These are phyloP conservation scores for Yarrowia sp. DNA, from an alignment of 805 yeast genomes.

Conservation along the genomic window DNA sequence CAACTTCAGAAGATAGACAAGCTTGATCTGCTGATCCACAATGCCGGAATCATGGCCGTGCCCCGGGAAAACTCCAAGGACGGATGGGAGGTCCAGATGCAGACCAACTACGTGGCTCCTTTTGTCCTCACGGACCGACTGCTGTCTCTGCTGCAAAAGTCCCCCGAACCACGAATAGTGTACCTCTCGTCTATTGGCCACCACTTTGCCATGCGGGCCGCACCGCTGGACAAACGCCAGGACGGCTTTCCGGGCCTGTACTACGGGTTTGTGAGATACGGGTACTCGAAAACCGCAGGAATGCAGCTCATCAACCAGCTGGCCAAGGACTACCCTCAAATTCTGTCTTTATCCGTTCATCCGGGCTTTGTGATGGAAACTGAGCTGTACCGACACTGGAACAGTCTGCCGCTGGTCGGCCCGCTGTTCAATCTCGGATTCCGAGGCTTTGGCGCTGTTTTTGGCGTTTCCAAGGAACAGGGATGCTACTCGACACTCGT, in stretches of 20 bases:
- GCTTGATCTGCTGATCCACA: slow-evolving; percentile 70
- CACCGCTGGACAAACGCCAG: slow-evolving; percentile 58
- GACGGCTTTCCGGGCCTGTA: slow-evolving; percentile 68
- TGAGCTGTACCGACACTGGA: slow-evolving; percentile 76
- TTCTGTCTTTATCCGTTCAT: slow-evolving; percentile 70
- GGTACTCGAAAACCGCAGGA: slow-evolving; percentile 76
- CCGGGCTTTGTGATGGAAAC: slow-evolving; percentile 91
- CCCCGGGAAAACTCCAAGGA: slow-evolving; percentile 70
- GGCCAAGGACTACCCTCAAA: slow-evolving; percentile 68
- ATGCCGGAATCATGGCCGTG: slow-evolving; percentile 82
- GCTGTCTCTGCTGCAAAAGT: slow-evolving; percentile 58
- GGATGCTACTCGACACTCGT: slow-evolving; percentile 71
- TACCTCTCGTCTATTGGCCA: slow-evolving; percentile 74
- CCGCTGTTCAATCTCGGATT: slow-evolving; percentile 72
- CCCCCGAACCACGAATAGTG: slow-evolving; percentile 55
- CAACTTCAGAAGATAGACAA: background rate
- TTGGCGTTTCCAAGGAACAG: slow-evolving; percentile 75
- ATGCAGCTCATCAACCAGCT: slow-evolving; percentile 74
- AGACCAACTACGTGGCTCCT: slow-evolving; percentile 78
- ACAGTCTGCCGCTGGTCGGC: slow-evolving; percentile 79
- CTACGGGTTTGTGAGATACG: slow-evolving; percentile 81
- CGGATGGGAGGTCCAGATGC: slow-evolving; percentile 79
- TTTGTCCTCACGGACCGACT: slow-evolving; percentile 69
- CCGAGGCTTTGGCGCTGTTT: slow-evolving; percentile 69
- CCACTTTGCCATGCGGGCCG: slow-evolving; percentile 57